phyloP scores from a whole-genome alignment of 306 rosid species.

The Acacia melanoxylon region DNA sequence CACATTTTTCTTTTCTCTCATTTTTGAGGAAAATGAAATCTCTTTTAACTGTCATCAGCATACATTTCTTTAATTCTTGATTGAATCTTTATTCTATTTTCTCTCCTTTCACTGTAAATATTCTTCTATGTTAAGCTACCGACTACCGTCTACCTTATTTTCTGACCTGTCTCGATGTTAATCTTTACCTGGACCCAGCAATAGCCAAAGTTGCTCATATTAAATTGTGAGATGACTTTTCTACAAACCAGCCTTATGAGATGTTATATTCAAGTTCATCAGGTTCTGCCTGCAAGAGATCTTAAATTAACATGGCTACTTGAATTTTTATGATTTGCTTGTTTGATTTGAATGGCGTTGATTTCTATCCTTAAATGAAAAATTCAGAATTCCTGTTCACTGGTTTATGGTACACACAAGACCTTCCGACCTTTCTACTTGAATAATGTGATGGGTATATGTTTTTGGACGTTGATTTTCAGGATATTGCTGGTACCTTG shows the following conservation, averaged over 20 bases:
- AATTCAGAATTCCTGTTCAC: background rate
- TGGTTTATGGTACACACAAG: background rate
- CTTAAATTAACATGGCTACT: background rate
- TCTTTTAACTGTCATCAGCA: background rate
- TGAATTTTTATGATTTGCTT: constrained; percentile 25
- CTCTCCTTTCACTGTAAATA: background rate
- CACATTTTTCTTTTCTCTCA: background rate
- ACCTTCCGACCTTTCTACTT: background rate
- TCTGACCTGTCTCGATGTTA: background rate
- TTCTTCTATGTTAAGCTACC: background rate
- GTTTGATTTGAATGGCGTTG: constrained; percentile 1
- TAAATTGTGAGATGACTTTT: background rate
- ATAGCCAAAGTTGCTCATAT: background rate
- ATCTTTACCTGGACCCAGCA: background rate
- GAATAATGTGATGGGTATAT: background rate
- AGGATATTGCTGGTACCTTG: constrained; percentile 92
- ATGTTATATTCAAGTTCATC: constrained; percentile 8
- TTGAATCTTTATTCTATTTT: background rate
- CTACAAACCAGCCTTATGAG: background rate
- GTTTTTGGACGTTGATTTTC: constrained; percentile 28
- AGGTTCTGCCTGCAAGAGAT: constrained; percentile 1
- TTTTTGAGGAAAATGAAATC: background rate
- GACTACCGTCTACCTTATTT: background rate
- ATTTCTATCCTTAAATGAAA: background rate
- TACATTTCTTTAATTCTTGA: background rate